Conservation (phyloP, 495 filamentous ascomycete species). For the Tuber microsphaerosporum region DNA sequence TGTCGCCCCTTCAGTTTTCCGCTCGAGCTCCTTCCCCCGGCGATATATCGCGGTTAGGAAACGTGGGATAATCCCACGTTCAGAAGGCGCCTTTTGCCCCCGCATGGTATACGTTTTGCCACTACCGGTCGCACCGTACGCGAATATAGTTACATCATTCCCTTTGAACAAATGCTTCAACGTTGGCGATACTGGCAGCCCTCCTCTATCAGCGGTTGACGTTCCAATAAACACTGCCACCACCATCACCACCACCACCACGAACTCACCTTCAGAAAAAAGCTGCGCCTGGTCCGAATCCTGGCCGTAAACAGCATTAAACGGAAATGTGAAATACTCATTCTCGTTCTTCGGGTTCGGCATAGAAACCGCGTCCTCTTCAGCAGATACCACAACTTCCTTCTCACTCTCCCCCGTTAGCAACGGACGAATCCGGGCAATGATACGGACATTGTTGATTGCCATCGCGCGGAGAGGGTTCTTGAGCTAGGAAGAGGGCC, state of each 20-base stretch:
- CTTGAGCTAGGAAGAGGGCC: constrained; percentile 11
- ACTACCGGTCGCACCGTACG: constrained; percentile 90
- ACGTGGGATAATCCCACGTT: constrained; percentile 84
- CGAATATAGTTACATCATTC: constrained; percentile 88
- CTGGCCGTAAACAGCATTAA: constrained; percentile 85
- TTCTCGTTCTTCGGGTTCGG: constrained; percentile 88
- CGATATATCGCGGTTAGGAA: constrained; percentile 82
- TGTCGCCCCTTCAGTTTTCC: constrained; percentile 69
- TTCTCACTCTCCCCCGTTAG: constrained; percentile 72
- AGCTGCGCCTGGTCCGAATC: constrained; percentile 72
- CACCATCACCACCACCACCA: not conserved
- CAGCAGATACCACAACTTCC: constrained; percentile 73
- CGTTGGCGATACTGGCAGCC: constrained; percentile 57
- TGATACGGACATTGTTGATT: constrained; percentile 59
- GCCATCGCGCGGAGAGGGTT: not conserved
- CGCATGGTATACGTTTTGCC: constrained; percentile 99
- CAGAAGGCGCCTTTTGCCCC: constrained; percentile 78
- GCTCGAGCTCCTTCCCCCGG: constrained; percentile 74
- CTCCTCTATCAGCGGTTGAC: not conserved
- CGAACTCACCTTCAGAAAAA: constrained; percentile 76
- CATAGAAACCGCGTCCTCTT: constrained; percentile 72
- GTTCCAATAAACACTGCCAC: not conserved
- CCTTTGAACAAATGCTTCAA: constrained; percentile 90
- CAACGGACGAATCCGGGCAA: constrained; percentile 82
- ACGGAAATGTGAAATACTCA: constrained; percentile 88